Percentiles rank a stretch among this genome's conserved stretches.
These are phyloP conservation scores for Candida dajiaensis DNA, from an alignment of 805 yeast species.

Conservation along the genomic window DNA sequence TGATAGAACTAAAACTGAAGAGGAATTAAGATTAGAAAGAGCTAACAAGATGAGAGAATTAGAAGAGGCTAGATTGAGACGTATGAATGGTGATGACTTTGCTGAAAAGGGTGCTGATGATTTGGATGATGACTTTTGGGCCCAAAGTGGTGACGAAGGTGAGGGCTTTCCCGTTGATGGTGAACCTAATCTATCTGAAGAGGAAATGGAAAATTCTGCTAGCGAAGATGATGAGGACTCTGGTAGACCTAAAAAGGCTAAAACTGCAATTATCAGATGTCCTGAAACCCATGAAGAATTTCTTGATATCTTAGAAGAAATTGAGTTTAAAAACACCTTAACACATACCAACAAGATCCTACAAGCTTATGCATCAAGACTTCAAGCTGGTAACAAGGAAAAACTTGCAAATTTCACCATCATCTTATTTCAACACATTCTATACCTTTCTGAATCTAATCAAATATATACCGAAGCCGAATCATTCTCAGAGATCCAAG, in stretches of 20 bases:
- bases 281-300: conserved; percentile 45
- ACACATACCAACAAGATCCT: conserved; percentile 49
- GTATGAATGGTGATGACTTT: conserved; percentile 67
- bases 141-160: conserved; percentile 40
- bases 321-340: conserved; percentile 38
- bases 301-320: conserved; percentile 27
- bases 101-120: conserved; percentile 59
- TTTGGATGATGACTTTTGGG: conserved; percentile 65
- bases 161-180: conserved; percentile 36
- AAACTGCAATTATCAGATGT: conserved; percentile 28
- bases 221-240: background rate
- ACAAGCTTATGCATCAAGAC: conserved; percentile 62
- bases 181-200: conserved; percentile 24
- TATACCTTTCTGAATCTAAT: conserved; percentile 40
- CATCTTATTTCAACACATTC: conserved; percentile 56
- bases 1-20: conserved; percentile 74
- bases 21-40: conserved; percentile 58
- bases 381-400: conserved; percentile 78
- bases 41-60: conserved; percentile 53
- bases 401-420: conserved; percentile 58
- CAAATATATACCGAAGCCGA: conserved; percentile 30
- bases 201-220: conserved; percentile 22
- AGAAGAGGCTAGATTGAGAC: conserved; percentile 60
- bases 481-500: conserved; percentile 31
- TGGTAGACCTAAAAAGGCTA: conserved; percentile 8